phyloP scores from a whole-genome alignment of 805 yeast genomes.

The Lipomyces spencermartinsiae region DNA sequence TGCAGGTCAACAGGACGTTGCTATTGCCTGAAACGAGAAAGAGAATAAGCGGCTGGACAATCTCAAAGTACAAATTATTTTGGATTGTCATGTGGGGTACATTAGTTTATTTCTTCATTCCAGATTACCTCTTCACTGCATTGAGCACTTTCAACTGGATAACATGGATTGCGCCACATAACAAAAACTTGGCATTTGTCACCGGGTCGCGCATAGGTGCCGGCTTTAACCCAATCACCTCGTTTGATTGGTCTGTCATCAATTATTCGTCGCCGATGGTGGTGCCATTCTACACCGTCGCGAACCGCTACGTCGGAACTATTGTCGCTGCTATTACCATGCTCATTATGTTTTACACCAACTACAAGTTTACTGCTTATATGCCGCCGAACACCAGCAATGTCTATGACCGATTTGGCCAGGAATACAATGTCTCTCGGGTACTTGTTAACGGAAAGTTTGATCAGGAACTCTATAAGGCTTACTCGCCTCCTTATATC shows the following conservation, averaged over 20 bases:
- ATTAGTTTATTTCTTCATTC: slow-evolving; percentile 63
- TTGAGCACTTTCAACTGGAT: slow-evolving; percentile 61
- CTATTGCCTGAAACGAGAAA: slow-evolving; percentile 30
- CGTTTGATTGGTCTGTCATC: slow-evolving; percentile 66
- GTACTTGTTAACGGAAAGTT: slow-evolving; percentile 57
- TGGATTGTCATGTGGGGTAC: slow-evolving; percentile 49
- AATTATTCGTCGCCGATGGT: slow-evolving; percentile 49
- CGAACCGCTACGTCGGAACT: slow-evolving; percentile 46
- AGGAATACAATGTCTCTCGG: slow-evolving; percentile 54
- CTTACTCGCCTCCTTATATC: slow-evolving; percentile 66
- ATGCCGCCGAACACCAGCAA: slow-evolving; percentile 56
- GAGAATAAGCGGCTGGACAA: slow-evolving; percentile 64
- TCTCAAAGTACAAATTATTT: slow-evolving; percentile 59
- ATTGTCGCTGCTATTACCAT: slow-evolving; percentile 59
- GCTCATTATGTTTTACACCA: slow-evolving; percentile 58
- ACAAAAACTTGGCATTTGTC: slow-evolving; percentile 63
- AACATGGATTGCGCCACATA: slow-evolving; percentile 46
- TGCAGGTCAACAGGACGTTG: slow-evolving; percentile 46
- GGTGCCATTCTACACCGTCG: slow-evolving; percentile 54
- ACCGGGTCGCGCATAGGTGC: slow-evolving; percentile 70
- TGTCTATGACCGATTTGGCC: slow-evolving; percentile 43
- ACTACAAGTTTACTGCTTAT: slow-evolving; percentile 54
- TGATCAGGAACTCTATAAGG: slow-evolving; percentile 55
- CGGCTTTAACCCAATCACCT: slow-evolving; percentile 66
- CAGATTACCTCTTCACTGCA: slow-evolving; percentile 64